These are phyloP conservation scores for Saprolegnia diclina DNA, from an alignment of 352 stramenopile genomes.

Conservation along the genomic window DNA sequence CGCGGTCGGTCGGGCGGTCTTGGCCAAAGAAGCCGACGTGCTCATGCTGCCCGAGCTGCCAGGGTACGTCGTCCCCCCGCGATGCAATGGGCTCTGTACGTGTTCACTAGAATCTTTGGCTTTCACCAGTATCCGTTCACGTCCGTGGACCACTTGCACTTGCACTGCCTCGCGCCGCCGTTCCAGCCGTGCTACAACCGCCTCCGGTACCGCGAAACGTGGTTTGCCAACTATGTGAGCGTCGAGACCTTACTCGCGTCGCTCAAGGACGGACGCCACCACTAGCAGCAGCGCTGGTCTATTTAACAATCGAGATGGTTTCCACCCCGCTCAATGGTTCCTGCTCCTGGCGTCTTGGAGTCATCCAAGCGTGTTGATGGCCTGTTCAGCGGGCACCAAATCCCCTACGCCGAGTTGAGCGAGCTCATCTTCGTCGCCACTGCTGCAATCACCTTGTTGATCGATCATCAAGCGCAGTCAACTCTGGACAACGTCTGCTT, in stretches of 20 bases:
- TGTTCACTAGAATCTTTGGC: slow-evolving; percentile 7
- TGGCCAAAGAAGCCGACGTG: slow-evolving; percentile 4
- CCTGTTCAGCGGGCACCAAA: too few relatives aligned
- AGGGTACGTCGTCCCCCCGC: not conserved
- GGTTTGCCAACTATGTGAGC: slow-evolving; percentile 15
- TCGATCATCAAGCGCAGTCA: too few relatives aligned
- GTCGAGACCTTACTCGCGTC: slow-evolving; percentile 8
- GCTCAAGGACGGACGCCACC: not conserved
- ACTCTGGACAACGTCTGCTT: too few relatives aligned
- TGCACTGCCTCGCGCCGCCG: slow-evolving; percentile 24
- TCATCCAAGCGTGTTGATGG: too few relatives aligned
- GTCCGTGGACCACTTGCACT: slow-evolving; percentile 18
- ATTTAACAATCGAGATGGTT: not conserved
- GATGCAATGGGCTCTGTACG: not conserved
- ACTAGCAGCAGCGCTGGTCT: not conserved
- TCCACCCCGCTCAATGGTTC: too few relatives aligned
- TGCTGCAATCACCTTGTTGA: too few relatives aligned
- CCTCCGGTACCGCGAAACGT: slow-evolving; percentile 15
- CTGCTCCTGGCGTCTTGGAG: too few relatives aligned
- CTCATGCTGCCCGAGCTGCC: too few relatives aligned
- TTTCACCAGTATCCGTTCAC: slow-evolving; percentile 26
- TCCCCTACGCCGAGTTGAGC: too few relatives aligned
- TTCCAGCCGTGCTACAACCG: slow-evolving; percentile 18
- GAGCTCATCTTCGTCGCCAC: too few relatives aligned
- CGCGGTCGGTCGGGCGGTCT: not conserved